A percentile compares a stretch with the other conserved stretches of the same genome.
Conservation (phyloP, 2,329 filamentous ascomycete genomes). For the Arthrobotrys conoides region DNA sequence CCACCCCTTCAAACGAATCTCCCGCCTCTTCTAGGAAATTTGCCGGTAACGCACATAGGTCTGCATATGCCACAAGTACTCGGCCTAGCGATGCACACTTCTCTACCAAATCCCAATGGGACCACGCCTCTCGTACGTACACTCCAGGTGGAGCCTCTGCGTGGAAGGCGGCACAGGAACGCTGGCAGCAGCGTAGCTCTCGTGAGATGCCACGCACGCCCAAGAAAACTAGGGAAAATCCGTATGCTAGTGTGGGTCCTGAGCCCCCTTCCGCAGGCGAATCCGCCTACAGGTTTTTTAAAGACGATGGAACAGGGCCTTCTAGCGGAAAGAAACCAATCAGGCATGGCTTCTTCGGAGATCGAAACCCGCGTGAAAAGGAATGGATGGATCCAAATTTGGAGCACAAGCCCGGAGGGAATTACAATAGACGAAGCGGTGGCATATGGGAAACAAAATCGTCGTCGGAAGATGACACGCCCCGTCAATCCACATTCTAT, state of each 20-base stretch:
- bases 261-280: conserved; percentile 28
- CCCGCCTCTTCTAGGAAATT: conserved; percentile 34
- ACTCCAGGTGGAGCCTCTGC: conserved; percentile 41
- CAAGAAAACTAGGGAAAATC: conserved; percentile 59
- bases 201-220: conserved; percentile 55
- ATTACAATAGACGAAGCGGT: conserved; percentile 24
- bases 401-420: conserved; percentile 32
- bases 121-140: conserved; percentile 40
- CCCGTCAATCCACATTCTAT: conserved; percentile 45
- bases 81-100: conserved; percentile 36
- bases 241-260: conserved; percentile 39
- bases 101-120: conserved; percentile 50
- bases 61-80: conserved; percentile 26
- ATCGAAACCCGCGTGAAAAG: conserved; percentile 55
- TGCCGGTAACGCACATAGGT: conserved; percentile 9
- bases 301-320: conserved; percentile 1
- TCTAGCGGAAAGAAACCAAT: conserved; percentile 17
- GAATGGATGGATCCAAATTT: conserved; percentile 55
- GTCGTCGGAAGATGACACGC: conserved; percentile 51
- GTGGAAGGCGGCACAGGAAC: conserved; percentile 51
- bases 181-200: conserved; percentile 40
- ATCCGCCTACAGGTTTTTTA: conserved; percentile 13
- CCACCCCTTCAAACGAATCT: conserved; percentile 5
- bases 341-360: conserved; percentile 54
- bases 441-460: conserved; percentile 51